phyloP scores from a whole-genome alignment of 1,284 basidiomycete species.

The Meira nashicola region DNA sequence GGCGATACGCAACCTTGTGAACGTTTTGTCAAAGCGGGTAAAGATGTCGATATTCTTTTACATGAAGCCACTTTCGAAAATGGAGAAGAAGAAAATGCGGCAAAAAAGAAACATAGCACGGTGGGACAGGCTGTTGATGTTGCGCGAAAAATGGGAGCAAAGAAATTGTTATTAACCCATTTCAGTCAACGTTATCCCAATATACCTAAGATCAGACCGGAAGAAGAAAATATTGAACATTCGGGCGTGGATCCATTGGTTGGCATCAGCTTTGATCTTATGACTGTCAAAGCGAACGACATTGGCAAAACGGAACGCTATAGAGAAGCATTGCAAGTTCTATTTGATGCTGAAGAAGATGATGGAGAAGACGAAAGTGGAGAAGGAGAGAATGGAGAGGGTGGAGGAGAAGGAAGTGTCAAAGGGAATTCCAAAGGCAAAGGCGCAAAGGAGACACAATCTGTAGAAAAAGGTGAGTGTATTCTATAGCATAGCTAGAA shows the following conservation, averaged over 20 bases:
- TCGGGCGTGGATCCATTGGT: slow-evolving; percentile 55
- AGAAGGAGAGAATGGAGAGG: too few relatives aligned
- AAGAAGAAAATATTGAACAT: slow-evolving; percentile 6
- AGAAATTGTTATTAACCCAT: slow-evolving; percentile 80
- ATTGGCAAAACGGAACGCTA: slow-evolving; percentile 77
- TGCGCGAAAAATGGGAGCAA: slow-evolving; percentile 69
- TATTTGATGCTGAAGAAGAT: slow-evolving; percentile 62
- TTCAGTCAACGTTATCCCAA: slow-evolving; percentile 93
- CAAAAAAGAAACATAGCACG: slow-evolving; percentile 78
- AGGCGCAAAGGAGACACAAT: too few relatives aligned
- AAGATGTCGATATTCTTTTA: slow-evolving; percentile 73
- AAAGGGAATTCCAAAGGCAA: neutral
- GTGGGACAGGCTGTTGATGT: slow-evolving; percentile 78
- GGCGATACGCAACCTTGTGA: slow-evolving; percentile 80
- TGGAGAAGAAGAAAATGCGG: slow-evolving; percentile 62
- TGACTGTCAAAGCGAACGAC: slow-evolving; percentile 66
- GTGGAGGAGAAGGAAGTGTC: neutral
- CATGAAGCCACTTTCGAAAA: slow-evolving; percentile 90
- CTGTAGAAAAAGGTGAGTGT: neutral
- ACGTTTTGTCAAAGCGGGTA: slow-evolving; percentile 65
- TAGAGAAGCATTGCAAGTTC: slow-evolving; percentile 66
- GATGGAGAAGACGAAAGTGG: slow-evolving; percentile 58
- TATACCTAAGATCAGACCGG: slow-evolving; percentile 60
- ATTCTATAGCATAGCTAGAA: neutral
- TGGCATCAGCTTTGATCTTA: slow-evolving; percentile 75